Evolutionary conservation across 805 yeast species (phyloP).

Genomic region (Zygosaccharomyces gambellarensis): DNA sequence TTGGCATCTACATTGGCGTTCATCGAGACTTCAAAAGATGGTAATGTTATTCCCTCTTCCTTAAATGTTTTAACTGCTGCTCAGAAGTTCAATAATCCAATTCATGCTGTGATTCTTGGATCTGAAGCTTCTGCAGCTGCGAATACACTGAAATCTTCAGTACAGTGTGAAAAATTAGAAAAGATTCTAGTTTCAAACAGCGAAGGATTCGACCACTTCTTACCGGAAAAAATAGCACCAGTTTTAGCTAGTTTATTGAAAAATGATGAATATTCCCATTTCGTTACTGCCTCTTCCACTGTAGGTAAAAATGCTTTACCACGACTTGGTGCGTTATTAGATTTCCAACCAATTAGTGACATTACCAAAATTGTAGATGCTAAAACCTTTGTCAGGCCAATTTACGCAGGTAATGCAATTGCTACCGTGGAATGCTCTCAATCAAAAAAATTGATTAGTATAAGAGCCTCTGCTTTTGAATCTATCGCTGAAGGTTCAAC

Average conservation of each 20-base stretch:
- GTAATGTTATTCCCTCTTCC: slow-evolving; percentile 59
- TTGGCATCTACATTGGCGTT: slow-evolving; percentile 70
- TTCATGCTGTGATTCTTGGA: slow-evolving; percentile 77
- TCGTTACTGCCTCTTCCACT: slow-evolving; percentile 77
- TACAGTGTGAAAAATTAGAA: slow-evolving; percentile 35
- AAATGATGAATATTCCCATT: slow-evolving; percentile 48
- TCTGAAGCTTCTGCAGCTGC: slow-evolving; percentile 50
- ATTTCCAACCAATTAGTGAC: slow-evolving; percentile 85
- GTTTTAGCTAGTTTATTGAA: slow-evolving; percentile 43
- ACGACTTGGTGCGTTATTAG: slow-evolving; percentile 77
- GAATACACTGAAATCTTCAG: slow-evolving; percentile 25
- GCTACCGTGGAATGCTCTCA: slow-evolving; percentile 75
- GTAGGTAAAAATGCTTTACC: slow-evolving; percentile 86
- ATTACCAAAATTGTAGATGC: slow-evolving; percentile 60
- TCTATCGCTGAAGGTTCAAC: slow-evolving; percentile 38
- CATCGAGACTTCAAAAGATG: slow-evolving; percentile 55
- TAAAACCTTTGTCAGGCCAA: slow-evolving; percentile 83
- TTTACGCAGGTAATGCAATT: slow-evolving; percentile 92
- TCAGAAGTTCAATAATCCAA: slow-evolving; percentile 62
- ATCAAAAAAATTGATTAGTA: slow-evolving; percentile 61
- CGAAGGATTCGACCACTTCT: slow-evolving; percentile 55
- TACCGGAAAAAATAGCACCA: slow-evolving; percentile 83
- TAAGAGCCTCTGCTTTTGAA: slow-evolving; percentile 79
- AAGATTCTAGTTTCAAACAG: slow-evolving; percentile 54
- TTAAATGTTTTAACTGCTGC: slow-evolving; percentile 78